A percentile compares a stretch with the other conserved stretches of the same genome.
These are phyloP conservation scores for Ogataea hybrid DNA, from an alignment of 1,139 yeast species.

Conservation along the genomic window DNA sequence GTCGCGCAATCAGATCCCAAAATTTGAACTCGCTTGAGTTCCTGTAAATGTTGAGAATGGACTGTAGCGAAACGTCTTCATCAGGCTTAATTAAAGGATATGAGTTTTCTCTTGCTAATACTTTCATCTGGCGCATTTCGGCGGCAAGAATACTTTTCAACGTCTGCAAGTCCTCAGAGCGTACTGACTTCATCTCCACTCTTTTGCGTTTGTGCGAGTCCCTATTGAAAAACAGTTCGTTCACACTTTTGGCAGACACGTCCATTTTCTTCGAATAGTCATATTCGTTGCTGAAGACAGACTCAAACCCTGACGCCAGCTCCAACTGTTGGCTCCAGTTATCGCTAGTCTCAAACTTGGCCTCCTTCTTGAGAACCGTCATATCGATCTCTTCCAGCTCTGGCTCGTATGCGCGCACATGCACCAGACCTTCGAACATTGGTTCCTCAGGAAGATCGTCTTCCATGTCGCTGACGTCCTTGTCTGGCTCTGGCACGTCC, in stretches of 20 bases:
- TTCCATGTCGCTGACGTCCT: conserved; percentile 29
- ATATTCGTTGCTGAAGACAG: conserved; percentile 40
- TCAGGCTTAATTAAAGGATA: conserved; percentile 35
- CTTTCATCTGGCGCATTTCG: conserved; percentile 15
- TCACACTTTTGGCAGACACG: conserved; percentile 38
- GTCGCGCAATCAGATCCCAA: conserved; percentile 55
- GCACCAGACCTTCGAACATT: conserved; percentile 36
- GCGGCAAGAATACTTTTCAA: conserved; percentile 13
- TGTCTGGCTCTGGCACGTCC: conserved; percentile 22
- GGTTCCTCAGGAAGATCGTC: conserved; percentile 29
- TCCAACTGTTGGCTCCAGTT: conserved; percentile 67
- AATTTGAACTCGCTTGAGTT: conserved; percentile 28
- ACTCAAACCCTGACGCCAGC: conserved; percentile 52
- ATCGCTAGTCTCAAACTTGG: conserved; percentile 48
- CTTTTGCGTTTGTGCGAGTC: conserved; percentile 22
- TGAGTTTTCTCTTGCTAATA: conserved; percentile 16
- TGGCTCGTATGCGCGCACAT: conserved; percentile 72
- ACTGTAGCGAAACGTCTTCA: conserved; percentile 31
- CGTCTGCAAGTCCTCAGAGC: conserved; percentile 12
- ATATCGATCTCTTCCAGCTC: conserved; percentile 45
- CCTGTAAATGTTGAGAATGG: conserved; percentile 28
- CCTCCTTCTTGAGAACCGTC: conserved; percentile 37
- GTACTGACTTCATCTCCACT: conserved; percentile 3
- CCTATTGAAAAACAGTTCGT: conserved; percentile 53
- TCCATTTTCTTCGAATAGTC: conserved; percentile 23